Percentiles rank a stretch among this genome's conserved stretches.
These are phyloP conservation scores for Phlebiopsis flavidoalba DNA, from an alignment of 768 basidiomycete species.

Conservation along the genomic window DNA sequence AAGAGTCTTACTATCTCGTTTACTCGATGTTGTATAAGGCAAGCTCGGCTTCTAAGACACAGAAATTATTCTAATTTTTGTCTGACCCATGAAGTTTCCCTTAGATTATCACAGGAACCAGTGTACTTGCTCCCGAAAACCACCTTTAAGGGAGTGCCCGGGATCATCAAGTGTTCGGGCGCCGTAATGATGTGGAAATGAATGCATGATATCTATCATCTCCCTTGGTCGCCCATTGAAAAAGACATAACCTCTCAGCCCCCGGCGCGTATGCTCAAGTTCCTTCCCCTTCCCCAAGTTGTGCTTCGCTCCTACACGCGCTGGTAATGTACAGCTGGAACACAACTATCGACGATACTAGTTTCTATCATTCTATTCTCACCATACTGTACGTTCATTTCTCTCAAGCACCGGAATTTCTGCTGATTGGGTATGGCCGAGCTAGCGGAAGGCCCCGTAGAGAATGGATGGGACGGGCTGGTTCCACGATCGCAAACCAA, in stretches of 20 bases:
- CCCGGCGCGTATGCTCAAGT: too few relatives aligned
- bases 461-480: constrained; percentile 17
- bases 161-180: not conserved
- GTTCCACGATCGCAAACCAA: constrained; percentile 11
- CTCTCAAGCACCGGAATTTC: too few relatives aligned
- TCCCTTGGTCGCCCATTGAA: not conserved
- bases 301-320: not conserved
- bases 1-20: too few relatives aligned
- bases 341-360: constrained; percentile 20
- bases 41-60: too few relatives aligned
- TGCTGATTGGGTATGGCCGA: not conserved
- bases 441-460: constrained; percentile 15
- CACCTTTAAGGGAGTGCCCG: too few relatives aligned
- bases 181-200: not conserved
- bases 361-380: constrained; percentile 14
- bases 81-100: too few relatives aligned
- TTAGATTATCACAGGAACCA: too few relatives aligned
- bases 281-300: not conserved
- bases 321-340: constrained; percentile 13
- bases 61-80: too few relatives aligned
- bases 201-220: not conserved
- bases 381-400: constrained; percentile 15
- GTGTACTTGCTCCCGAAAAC: too few relatives aligned
- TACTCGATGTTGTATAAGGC: too few relatives aligned
- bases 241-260: too few relatives aligned